phyloP scores from a whole-genome alignment of 768 basidiomycete genomes.

The Cytidiella melzeri region DNA sequence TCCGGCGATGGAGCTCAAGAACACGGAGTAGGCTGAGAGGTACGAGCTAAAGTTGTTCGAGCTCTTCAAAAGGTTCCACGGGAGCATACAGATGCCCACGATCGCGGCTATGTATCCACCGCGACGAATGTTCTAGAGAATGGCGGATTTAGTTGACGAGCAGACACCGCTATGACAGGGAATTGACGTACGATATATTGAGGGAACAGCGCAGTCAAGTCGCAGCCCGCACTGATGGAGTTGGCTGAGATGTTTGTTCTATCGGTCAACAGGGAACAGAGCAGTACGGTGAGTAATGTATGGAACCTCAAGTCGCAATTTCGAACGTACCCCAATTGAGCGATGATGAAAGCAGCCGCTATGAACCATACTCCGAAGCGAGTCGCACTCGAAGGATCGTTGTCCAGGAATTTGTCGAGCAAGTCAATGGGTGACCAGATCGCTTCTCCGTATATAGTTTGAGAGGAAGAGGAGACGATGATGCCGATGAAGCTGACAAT shows the following conservation, averaged over 20 bases:
- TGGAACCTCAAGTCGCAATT: not conserved
- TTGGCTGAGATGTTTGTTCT: slow-evolving; percentile 82
- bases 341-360: slow-evolving; percentile 70
- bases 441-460: slow-evolving; percentile 68
- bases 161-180: too few relatives aligned
- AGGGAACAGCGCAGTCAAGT: slow-evolving; percentile 72
- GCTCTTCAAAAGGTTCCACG: slow-evolving; percentile 69
- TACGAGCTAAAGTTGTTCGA: slow-evolving; percentile 78
- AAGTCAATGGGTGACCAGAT: slow-evolving; percentile 79
- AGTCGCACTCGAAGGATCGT: slow-evolving; percentile 51
- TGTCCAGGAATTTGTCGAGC: slow-evolving; percentile 62
- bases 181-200: slow-evolving; percentile 63
- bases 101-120: slow-evolving; percentile 81
- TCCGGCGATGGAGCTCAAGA: slow-evolving; percentile 74
- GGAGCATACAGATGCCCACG: slow-evolving; percentile 69
- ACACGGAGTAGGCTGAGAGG: slow-evolving; percentile 77
- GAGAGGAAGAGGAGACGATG: slow-evolving; percentile 72
- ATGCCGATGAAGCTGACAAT: slow-evolving; percentile 77
- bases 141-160: not conserved
- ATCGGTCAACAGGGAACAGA: slow-evolving; percentile 7
- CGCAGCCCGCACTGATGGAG: slow-evolving; percentile 77
- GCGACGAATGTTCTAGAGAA: slow-evolving; percentile 69
- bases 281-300: not conserved
- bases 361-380: slow-evolving; percentile 79
- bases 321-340: slow-evolving; percentile 48